Conservation (phyloP, 2,329 filamentous ascomycete species). For the Hypoxylon sp. region DNA sequence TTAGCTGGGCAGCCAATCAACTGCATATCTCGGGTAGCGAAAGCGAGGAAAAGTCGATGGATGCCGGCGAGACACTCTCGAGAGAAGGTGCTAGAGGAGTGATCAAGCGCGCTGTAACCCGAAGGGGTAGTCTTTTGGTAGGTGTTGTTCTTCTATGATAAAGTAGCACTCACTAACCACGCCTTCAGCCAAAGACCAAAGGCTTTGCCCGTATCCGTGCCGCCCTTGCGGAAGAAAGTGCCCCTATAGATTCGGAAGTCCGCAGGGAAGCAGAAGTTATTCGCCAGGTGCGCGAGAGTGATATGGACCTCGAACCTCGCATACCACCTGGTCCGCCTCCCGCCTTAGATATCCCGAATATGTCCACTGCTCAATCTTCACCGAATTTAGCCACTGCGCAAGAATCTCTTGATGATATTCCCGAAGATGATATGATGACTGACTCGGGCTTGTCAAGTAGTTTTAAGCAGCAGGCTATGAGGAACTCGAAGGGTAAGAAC, state of each 20-base stretch:
- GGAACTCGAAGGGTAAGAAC: conserved; percentile 77
- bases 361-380: conserved; percentile 75
- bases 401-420: conserved; percentile 77
- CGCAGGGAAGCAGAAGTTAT: conserved; percentile 95
- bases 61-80: conserved; percentile 61
- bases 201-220: conserved; percentile 94
- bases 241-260: conserved; percentile 89
- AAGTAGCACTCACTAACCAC: conserved; percentile 51
- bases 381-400: conserved; percentile 74
- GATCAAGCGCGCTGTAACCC: conserved; percentile 84
- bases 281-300: conserved; percentile 92
- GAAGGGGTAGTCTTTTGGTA: conserved; percentile 90
- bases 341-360: conserved; percentile 63
- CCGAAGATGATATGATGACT: conserved; percentile 78
- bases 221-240: conserved; percentile 87
- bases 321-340: conserved; percentile 56
- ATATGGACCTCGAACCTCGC: conserved; percentile 72
- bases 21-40: conserved; percentile 87
- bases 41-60: conserved; percentile 76
- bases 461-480: conserved; percentile 81
- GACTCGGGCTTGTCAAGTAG: conserved; percentile 71
- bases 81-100: conserved; percentile 78
- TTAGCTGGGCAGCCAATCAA: conserved; percentile 91
- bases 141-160: conserved; percentile 53
- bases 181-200: conserved; percentile 87